Conservation (phyloP, 345 rosid species). For the rapeseed (Brassica napus) region Da-Ae NC_063436.1:19659501-19660000, state of each 20-base stretch:
- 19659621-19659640: neutral
- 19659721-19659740: neutral
- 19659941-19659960: neutral
- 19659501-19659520: conserved; percentile 11
- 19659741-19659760: neutral
- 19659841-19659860: neutral
- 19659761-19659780: neutral
- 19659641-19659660: neutral
- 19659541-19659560: neutral
- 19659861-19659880: neutral
- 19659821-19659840: neutral
- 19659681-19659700: neutral
- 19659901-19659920: neutral
- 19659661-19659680: neutral
- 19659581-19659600: conserved; percentile 27
- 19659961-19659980: neutral
- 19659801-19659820: neutral
- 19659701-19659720: neutral
- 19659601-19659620: neutral
- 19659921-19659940: neutral
- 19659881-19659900: neutral
- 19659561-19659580: neutral
- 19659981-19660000: neutral
- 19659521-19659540: neutral
- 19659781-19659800: neutral